Conservation (phyloP, 2,329 filamentous ascomycete genomes). For the Fusarium subtropicale region DNA sequence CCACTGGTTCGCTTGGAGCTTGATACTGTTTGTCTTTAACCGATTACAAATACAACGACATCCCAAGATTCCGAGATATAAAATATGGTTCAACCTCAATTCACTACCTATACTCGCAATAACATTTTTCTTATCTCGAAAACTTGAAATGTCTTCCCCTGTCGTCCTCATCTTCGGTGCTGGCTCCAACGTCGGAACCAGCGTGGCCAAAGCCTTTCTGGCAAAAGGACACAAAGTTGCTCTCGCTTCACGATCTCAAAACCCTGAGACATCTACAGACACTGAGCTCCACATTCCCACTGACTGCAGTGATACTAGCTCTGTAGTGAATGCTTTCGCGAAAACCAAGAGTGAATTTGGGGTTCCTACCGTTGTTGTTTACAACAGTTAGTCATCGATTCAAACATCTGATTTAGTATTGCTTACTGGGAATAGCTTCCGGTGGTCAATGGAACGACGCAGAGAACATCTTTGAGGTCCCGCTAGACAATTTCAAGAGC, state of each 20-base stretch:
- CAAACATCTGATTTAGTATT: accelerated
- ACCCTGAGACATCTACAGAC: neutral
- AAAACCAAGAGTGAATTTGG: conserved; percentile 6
- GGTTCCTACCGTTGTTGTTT: conserved; percentile 9
- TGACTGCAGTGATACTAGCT: neutral
- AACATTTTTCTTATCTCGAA: accelerated
- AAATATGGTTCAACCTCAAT: neutral
- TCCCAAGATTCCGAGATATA: neutral
- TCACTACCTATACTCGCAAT: neutral
- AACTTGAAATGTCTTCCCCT: neutral
- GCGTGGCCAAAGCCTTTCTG: conserved; percentile 14
- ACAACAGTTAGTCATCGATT: neutral
- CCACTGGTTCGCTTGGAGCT: neutral
- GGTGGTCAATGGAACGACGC: neutral
- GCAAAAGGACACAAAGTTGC: conserved; percentile 21
- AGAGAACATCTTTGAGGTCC: neutral
- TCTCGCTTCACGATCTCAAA: conserved; percentile 7
- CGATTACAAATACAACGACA: neutral
- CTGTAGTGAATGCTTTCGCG: neutral
- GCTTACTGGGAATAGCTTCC: neutral
- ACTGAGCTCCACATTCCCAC: conserved; percentile 5
- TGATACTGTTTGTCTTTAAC: neutral
- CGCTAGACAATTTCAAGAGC: neutral
- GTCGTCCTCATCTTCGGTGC: conserved; percentile 22
- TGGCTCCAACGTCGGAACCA: conserved; percentile 17